Conservation (phyloP, 1,284 basidiomycete species). For the Termitomyces sp. region DNA sequence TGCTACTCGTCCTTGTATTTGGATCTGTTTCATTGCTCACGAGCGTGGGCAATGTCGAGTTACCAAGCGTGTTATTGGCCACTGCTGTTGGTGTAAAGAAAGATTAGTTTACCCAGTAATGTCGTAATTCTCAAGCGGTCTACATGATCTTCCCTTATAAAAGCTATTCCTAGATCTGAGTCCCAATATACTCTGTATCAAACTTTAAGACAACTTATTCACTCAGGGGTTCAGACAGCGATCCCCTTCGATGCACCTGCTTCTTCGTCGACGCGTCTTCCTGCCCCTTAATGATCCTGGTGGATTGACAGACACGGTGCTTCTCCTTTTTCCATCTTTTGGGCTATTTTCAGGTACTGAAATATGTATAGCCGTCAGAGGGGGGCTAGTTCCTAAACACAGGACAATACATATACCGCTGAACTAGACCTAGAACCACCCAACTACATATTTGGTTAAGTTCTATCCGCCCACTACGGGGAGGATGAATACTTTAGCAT, state of each 20-base stretch:
- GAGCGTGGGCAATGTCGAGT: constrained; percentile 50
- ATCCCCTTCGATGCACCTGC: neutral
- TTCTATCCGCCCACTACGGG: neutral
- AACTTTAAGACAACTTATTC: neutral
- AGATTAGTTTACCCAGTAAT: constrained; percentile 33
- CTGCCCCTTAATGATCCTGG: neutral
- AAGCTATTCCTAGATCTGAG: neutral
- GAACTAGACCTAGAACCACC: neutral
- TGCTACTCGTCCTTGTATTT: constrained; percentile 57
- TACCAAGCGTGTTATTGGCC: constrained; percentile 69
- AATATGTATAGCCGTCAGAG: neutral
- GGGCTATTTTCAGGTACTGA: neutral
- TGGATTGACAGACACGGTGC: neutral
- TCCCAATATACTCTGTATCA: neutral
- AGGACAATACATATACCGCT: neutral
- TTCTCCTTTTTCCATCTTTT: neutral
- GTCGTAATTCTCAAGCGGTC: neutral
- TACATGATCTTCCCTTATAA: too few relatives aligned
- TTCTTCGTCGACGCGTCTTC: neutral
- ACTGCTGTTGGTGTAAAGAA: constrained; percentile 49
- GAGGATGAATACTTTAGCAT: constrained; percentile 5
- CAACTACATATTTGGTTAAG: neutral
- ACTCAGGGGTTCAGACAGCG: neutral
- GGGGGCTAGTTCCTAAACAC: neutral
- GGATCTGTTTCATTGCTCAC: constrained; percentile 66